Evolutionary conservation across 108 stramenopile genomes (phyloP), one percentile per base, ranked within the genome.

Genomic region (Tribonema minus): DNA sequence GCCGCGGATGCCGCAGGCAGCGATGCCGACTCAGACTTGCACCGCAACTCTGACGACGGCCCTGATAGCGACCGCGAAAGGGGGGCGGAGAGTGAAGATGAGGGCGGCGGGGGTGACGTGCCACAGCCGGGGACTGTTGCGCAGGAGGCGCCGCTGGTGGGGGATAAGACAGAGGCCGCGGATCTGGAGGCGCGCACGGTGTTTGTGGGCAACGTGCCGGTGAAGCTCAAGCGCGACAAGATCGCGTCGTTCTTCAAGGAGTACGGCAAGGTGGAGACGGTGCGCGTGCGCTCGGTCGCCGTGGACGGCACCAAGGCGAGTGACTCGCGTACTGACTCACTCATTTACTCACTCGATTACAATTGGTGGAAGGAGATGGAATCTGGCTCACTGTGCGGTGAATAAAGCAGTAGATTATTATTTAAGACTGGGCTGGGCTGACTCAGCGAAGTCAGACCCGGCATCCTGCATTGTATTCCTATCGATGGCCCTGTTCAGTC

Each of bases 151-250:
- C 15, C 12, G 12, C 46, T 15, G 23, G 15, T 15, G 46, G 46
- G 12, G 46, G 23, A 54, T 20, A 54, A 54, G 23, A 54, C 12
- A 30, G 65, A 67, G 4, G 74, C 29, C 7, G 39, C 23, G 5
- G 46, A 66, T 7, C 6, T 54, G 46, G 46, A 54, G 46, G 46
- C 46, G 23, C 35, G 71, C 12, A 85, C 84, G 15, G 61, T 85
- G 6, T 85, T 85, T 37, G 82, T 85, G 38, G 84, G 84, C 7
- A 85, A 85, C 76, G 28, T 85, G 25, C 84, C 84, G 2, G 71
- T 58, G 12, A 77, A 27, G 20, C 61, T 70, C 74, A 68, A 30
- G 26, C 68, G 70, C 23, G 76, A 82, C 36, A 64, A 63, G 33
- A 62, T 85, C 3, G 36, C 28, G 37, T 35, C n/a, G 12, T 26